Evolutionary conservation across 2,329 filamentous ascomycete genomes (phyloP).

Genomic region (Diaporthe batatas): DNA sequence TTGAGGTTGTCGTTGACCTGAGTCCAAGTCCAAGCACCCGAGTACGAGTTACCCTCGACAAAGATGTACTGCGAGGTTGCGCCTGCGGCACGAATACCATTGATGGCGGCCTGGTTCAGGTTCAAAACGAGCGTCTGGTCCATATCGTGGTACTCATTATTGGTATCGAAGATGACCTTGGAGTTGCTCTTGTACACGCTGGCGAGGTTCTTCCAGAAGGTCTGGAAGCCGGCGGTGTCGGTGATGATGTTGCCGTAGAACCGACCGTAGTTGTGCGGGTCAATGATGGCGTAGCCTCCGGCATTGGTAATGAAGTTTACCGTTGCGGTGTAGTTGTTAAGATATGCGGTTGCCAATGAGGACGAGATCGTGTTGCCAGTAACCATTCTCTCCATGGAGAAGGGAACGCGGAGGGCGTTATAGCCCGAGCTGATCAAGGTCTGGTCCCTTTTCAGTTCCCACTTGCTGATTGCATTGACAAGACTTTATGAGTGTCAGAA

Average conservation of each 20-base stretch:
- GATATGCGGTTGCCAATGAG: slow-evolving; percentile 50
- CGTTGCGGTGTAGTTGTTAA: slow-evolving; percentile 51
- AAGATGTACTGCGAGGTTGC: slow-evolving; percentile 66
- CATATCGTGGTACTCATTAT: slow-evolving; percentile 74
- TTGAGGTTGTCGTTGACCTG: slow-evolving; percentile 56
- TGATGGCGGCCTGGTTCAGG: slow-evolving; percentile 72
- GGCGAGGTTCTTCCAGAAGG: slow-evolving; percentile 70
- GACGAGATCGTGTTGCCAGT: slow-evolving; percentile 60
- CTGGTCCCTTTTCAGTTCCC: slow-evolving; percentile 43
- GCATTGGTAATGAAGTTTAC: slow-evolving; percentile 50
- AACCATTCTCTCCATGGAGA: slow-evolving; percentile 70
- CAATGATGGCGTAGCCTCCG: slow-evolving; percentile 48
- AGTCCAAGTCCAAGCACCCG: slow-evolving; percentile 51
- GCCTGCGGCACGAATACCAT: slow-evolving; percentile 68
- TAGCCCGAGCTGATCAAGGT: slow-evolving; percentile 65
- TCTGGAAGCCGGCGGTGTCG: slow-evolving; percentile 63
- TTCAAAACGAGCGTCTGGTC: slow-evolving; percentile 67
- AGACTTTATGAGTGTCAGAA: not conserved
- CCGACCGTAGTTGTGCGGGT: slow-evolving; percentile 71
- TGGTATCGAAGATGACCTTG: slow-evolving; percentile 71
- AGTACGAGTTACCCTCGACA: slow-evolving; percentile 54
- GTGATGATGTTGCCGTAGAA: slow-evolving; percentile 67
- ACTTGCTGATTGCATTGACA: not conserved
- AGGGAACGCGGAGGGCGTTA: slow-evolving; percentile 69
- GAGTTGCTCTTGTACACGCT: slow-evolving; percentile 65